These are phyloP conservation scores for Pseudogymnoascus destructans DNA, from an alignment of 2,329 filamentous ascomycete genomes.

Conservation along the genomic window DNA sequence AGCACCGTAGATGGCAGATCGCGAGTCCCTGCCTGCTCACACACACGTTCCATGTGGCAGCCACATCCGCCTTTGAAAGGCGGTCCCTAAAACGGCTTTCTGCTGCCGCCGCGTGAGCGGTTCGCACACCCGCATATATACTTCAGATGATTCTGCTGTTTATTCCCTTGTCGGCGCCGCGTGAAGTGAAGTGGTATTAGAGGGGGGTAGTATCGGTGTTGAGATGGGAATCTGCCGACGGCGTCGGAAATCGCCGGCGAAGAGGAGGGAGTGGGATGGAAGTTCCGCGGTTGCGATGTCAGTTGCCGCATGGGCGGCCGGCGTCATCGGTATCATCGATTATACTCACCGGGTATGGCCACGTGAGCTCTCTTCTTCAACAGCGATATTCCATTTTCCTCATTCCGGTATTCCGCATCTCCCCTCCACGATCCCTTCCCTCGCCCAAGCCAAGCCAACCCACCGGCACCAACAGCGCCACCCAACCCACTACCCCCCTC, in stretches of 20 bases:
- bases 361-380: not conserved
- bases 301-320: not conserved
- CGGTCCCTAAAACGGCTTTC: not conserved
- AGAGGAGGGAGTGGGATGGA: not conserved
- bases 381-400: not conserved
- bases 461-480: not conserved
- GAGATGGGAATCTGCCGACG: not conserved
- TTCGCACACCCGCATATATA: not conserved
- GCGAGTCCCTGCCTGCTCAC: not conserved
- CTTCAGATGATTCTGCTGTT: slow-evolving; percentile 18
- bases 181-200: not conserved
- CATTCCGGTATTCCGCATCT: not conserved
- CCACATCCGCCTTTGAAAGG: not conserved
- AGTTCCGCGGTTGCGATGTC: not conserved
- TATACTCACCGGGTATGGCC: not conserved
- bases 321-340: not conserved
- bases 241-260: not conserved
- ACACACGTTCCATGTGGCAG: not conserved
- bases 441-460: not conserved
- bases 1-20: not conserved
- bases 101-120: not conserved
- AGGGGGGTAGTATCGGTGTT: not conserved
- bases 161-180: not conserved
- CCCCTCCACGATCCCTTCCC: not conserved
- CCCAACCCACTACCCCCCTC: not conserved